Base-by-base conservation (phyloP, 2,329 filamentous ascomycete genomes). In the Cordyceps fumosorosea region DNA sequence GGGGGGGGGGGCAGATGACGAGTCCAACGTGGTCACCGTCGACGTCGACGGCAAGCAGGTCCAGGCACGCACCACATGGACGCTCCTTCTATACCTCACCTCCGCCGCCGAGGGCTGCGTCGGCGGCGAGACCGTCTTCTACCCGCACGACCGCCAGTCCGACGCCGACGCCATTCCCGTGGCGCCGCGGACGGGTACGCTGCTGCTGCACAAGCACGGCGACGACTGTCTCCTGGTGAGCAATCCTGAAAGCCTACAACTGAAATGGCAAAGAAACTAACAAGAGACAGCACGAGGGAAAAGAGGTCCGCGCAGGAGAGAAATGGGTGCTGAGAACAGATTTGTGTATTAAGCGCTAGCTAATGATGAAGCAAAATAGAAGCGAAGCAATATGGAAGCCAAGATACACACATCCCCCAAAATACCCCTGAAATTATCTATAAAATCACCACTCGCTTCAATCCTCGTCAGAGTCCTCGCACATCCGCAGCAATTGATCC, bases 291-390 rank as follows among this genome's bases (percentile, higher is more conserved):
- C 93, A 96, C 74, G 92, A 96, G 74, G 92, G 92, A 0, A 82
- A 84, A 62, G 87, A 96, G 71, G 92, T 96, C 0, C 82, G 77
- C 1, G 80, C 83, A 48, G 92, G 92, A 11, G 91, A 96, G 77
- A 96, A 96, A 75, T 96, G 92, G 92, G 87, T 96, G 64, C 83
- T 96, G 64, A 80, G 92, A 66, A 96, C 89, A 65, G 93, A 96
- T 78, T 75, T 96, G 48, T 91, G 88, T 69, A 81, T 92, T 16
- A 80, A 74, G 66, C 77, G 81, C 65, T 86, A 66, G 26, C 37
- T 45, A 48, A 32, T 20, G 5, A 26, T 29, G 4, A 26, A 48
- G 22, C 20, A 48, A 26, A 26, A 26, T 14, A 48, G 16, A 32
- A 45, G 5, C 20, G 34, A 37, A 12, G 6, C 18, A 32, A 10